Evolutionary conservation across 1,284 basidiomycete genomes (phyloP), one percentile per base, ranked within the genome.

Genomic region (Neonothopanus nambi): DNA sequence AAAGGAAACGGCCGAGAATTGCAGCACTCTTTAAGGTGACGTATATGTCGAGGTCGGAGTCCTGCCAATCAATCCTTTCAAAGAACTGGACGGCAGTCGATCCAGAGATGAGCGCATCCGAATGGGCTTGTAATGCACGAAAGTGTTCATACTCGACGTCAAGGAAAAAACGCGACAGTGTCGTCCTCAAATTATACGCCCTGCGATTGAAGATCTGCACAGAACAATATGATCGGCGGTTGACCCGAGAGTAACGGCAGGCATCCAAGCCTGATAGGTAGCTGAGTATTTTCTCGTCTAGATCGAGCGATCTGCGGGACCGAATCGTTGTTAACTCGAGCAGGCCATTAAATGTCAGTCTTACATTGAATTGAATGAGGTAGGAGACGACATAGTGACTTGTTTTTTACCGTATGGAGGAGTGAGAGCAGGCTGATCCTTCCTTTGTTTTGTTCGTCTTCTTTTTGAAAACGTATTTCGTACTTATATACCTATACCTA

Each of bases 21-120:
- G 43, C 15, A 3, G 56, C 49, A 7, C 63, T 54, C 2, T 52
- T 26, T 2, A 63, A 60, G 24, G 66, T 59, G 6, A 67, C 58
- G 50, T 73, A 75, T 1, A 75, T 36, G 51, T 76, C 73, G 9
- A 76, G 60, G 39, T 75, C 74, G 0, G 71, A 68, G 1, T 63
- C 64, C 0, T 57, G 53, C 42, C 69, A 74, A 21, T 53, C 54
- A 1, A 56, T 51, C 13, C 70, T 57, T 42, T 69, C 65, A 55
- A 76, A 66, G 57, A 73, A 70, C 37, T 76, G 72, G 1, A 76
- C 61, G 0, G 70, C 71, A 3, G 65, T 67, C 0, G 73, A 74
- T 3, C 74, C 73, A 6, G 73, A 73, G n/a, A 76, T 70, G 37
- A 74, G 52, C 30, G 69, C 67, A 11, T 63, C 66, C 0, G 67